Base-by-base conservation (phyloP, 1,139 yeast species). In the Lodderomyces orthopsilosis region DNA sequence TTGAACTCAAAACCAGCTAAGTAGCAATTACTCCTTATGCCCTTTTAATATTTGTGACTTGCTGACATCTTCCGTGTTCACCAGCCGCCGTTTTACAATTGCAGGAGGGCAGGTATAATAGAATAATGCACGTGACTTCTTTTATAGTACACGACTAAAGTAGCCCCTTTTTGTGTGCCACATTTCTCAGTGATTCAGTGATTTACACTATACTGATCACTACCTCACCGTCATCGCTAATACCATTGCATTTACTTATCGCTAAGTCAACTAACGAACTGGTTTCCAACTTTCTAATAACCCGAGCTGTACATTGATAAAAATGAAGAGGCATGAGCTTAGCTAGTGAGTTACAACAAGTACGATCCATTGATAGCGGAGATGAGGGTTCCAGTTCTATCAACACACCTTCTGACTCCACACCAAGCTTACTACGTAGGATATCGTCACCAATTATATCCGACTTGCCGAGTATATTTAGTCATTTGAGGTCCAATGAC, bases 381-480 rank as follows among this genome's bases (percentile, higher is more conserved):
- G 44, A 37, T 22, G 40, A 41, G 15, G 19, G 15, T 4, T 21
- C 40, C 1, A 21, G 24, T 15, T 13, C 26, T 2, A 15, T 13
- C 2, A 35, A 37, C 12, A 30, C 34, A 15, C n/a, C 19, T 9
- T 13, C 34, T 12, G 34, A 30, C n/a, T 15, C 34, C n/a, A 15
- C 34, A 10, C 24, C 33, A 10, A 9, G 39, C 5, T 10, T 41
- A n/a, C 36, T 43, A 10, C 35, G 45, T 9, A 40, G 37, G 37
- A 38, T 47, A 0, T 33, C 49, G 4, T 56, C 60, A 6, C 66
- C 68, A 1, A 52, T 63, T 6, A 60, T 54, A 47, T 62, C 66
- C 1, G 53, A 53, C 37, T 48, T 62, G 35, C 58, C 65, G 1
- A 47, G 48, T 12, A 48, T 61, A 30, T 55, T 59, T 33, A 55